Evolutionary conservation across 441 rosid species (phyloP), one percentile per base, ranked within the genome.

Genomic region (Eruca vesicaria): DNA sequence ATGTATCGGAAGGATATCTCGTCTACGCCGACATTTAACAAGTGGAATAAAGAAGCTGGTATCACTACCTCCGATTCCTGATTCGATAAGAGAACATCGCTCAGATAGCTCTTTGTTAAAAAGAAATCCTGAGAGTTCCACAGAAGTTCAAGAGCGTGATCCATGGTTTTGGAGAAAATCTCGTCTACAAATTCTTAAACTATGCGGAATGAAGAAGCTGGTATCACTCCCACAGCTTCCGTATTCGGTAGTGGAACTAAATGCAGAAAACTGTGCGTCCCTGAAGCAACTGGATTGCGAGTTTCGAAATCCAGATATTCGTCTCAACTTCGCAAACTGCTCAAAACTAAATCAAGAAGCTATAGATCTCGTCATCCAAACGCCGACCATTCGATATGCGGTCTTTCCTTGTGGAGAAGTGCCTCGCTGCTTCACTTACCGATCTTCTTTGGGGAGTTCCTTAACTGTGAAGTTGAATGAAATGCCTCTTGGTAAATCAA

Each of bases 311-410:
- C 52, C 52, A 7, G 18, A 45, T 45, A 45, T n/a, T n/a, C 7
- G 0, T n/a, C 19, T 45, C 9, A n/a, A 6, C 52, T 45, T 45
- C 52, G n/a, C n/a, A n/a, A n/a, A n/a, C n/a, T n/a, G n/a, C n/a
- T n/a, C n/a, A n/a, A n/a, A n/a, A n/a, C n/a, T 63, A 7, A 38
- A 63, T 38, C 52, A 63, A 38, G 45, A 35, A 38, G 68, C 68
- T 0, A 63, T 53, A 63, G 2, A 36, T 38, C 48, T 63, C 68
- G 38, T 36, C 52, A 36, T 12, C 19, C 50, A 12, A 18, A 12
- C 52, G 12, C 4, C 31, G 7, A 19, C 31, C 3, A 2, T n/a
- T 38, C 6, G 2, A 3, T 7, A 12, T 21, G 68, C 14, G 5
- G 3, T 38, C 53, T 36, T 63, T 36, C 68, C 68, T 1, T 31